phyloP scores from a whole-genome alignment of 2,329 filamentous ascomycete species.

The Corniculantispora saksenae region DNA sequence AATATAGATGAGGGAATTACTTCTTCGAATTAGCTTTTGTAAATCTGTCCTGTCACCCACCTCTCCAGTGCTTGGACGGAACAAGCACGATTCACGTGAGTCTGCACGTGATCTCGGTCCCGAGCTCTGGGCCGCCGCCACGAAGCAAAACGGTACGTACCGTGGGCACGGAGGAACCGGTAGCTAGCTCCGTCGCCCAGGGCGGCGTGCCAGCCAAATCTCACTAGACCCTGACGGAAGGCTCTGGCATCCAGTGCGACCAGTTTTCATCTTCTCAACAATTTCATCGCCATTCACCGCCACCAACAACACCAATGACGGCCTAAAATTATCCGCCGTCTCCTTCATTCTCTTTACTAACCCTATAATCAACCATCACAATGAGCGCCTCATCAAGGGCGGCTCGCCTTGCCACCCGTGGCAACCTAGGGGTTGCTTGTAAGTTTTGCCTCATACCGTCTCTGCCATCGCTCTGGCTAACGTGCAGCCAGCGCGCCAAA shows the following conservation, averaged over 20 bases:
- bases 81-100: not conserved
- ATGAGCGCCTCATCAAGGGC: constrained; percentile 61
- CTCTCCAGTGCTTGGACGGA: not conserved
- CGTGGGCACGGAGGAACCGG: constrained; percentile 14
- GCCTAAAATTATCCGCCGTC: not conserved
- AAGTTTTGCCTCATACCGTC: constrained; percentile 28
- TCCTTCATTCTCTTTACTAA: not conserved
- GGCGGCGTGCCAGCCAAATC: constrained; percentile 16
- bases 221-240: constrained; percentile 15
- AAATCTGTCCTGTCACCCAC: not conserved
- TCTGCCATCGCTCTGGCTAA: constrained; percentile 15
- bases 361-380: constrained; percentile 20
- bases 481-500: constrained; percentile 43
- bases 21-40: not conserved
- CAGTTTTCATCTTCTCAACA: constrained; percentile 16
- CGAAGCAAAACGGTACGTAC: constrained; percentile 1
- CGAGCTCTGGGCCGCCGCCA: not conserved
- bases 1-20: not conserved
- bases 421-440: constrained; percentile 54
- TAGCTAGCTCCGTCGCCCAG: constrained; percentile 9
- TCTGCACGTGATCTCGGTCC: not conserved
- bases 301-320: constrained; percentile 3
- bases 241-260: constrained; percentile 14
- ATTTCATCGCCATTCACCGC: constrained; percentile 9
- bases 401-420: constrained; percentile 56